A percentile compares a stretch with the other conserved stretches of the same genome.
These are phyloP conservation scores for Glebionis coronaria DNA, from an alignment of 129 eudicot species.

Conservation along the genomic window DNA sequence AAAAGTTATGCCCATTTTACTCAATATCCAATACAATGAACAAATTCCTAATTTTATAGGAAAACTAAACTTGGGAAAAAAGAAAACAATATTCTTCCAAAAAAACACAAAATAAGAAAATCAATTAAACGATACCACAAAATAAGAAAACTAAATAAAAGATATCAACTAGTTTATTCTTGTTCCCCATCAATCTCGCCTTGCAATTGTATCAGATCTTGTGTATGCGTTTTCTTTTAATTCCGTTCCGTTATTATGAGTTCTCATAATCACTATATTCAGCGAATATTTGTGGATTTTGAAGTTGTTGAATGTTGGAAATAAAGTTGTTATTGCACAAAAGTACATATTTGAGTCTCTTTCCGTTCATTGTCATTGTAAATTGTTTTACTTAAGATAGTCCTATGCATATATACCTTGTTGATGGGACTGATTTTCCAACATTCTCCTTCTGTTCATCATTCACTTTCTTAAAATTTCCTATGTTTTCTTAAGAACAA, in stretches of 20 bases:
- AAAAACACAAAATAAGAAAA: no score
- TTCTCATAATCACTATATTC: conserved; percentile 35
- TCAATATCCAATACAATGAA: no score
- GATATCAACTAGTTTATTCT: no score
- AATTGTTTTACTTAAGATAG: conserved; percentile 32
- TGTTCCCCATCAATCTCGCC: no score
- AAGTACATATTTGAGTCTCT: conserved; percentile 32
- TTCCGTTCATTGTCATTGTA: conserved; percentile 21
- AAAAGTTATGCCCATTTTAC: no score
- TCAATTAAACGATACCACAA: no score
- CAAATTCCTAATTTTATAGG: no score
- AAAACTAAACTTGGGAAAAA: no score
- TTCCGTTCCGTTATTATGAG: background rate
- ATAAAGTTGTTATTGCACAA: conserved; percentile 32
- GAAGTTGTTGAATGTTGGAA: conserved; percentile 30
- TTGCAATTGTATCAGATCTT: background rate
- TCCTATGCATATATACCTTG: conserved; percentile 30
- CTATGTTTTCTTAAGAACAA: conserved; percentile 30
- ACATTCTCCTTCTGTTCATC: conserved; percentile 43
- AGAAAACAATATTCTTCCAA: no score
- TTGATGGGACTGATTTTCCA: conserved; percentile 39
- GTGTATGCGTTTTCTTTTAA: background rate
- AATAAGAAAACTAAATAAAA: no score
- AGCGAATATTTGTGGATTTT: conserved; percentile 31
- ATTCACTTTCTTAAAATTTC: conserved; percentile 27